Conservation (phyloP, 805 yeast genomes). For the Blastobotrys muscicola region DNA sequence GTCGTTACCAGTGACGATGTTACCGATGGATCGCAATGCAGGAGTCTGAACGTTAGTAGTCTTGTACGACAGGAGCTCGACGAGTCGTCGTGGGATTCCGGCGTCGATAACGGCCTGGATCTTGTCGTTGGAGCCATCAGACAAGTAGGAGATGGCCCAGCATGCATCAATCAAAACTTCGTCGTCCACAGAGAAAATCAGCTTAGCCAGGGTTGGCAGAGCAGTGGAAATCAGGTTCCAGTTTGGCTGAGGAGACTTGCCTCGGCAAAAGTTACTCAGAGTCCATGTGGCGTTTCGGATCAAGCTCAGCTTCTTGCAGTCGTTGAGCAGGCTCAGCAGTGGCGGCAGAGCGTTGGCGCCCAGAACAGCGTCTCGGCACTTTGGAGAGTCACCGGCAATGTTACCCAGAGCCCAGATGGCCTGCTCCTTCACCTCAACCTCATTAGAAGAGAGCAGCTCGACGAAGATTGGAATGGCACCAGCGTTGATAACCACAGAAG, state of each 20-base stretch:
- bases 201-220: slow-evolving; percentile 82
- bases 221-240: slow-evolving; percentile 84
- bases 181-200: slow-evolving; percentile 81
- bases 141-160: slow-evolving; percentile 94
- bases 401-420: slow-evolving; percentile 99
- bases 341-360: slow-evolving; percentile 83
- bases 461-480: slow-evolving; percentile 93
- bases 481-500: slow-evolving; percentile 80
- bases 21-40: slow-evolving; percentile 94
- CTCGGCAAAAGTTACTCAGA: slow-evolving; percentile 90
- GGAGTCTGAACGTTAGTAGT: slow-evolving; percentile 90
- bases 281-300: slow-evolving; percentile 98
- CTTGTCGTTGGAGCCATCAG: slow-evolving; percentile 88
- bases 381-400: slow-evolving; percentile 94
- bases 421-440: slow-evolving; percentile 91
- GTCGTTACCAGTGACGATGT: slow-evolving; percentile 96
- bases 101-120: slow-evolving; percentile 96
- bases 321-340: slow-evolving; percentile 64
- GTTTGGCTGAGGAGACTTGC: slow-evolving; percentile 92
- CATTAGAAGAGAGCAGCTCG: slow-evolving; percentile 64
- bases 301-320: slow-evolving; percentile 70
- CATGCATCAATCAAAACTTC: slow-evolving; percentile 96
- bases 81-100: slow-evolving; percentile 88
- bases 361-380: slow-evolving; percentile 82
- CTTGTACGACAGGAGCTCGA: slow-evolving; percentile 78